phyloP scores from a whole-genome alignment of 1,284 basidiomycete genomes.

The Trichosporon sp. region DNA sequence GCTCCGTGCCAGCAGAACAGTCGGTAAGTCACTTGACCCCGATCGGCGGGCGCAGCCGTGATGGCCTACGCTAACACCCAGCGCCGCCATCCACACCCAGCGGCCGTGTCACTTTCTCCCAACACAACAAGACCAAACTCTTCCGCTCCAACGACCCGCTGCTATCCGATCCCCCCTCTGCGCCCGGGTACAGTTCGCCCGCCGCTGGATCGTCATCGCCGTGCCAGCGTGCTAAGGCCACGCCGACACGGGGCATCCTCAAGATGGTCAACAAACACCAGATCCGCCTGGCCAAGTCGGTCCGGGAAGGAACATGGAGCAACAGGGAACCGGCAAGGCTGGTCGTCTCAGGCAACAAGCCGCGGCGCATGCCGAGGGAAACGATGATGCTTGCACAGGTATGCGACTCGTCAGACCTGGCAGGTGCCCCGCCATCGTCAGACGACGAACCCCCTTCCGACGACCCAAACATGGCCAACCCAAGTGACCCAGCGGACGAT shows the following conservation, averaged over 20 bases:
- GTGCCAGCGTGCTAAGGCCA: not conserved
- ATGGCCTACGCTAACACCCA: not conserved
- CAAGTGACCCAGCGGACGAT: conserved; percentile 14
- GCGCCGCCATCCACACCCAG: not conserved
- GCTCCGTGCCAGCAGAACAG: not conserved
- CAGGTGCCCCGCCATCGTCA: not conserved
- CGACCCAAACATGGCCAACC: conserved; percentile 21
- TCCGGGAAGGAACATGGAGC: conserved; percentile 44
- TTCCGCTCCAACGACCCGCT: conserved; percentile 37
- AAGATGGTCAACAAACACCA: conserved; percentile 26
- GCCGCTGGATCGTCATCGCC: conserved; percentile 9
- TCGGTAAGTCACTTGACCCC: not conserved
- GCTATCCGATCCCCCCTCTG: conserved; percentile 17
- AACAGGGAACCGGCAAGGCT: conserved; percentile 45
- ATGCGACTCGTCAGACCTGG: conserved; percentile 16
- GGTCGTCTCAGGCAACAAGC: conserved; percentile 33
- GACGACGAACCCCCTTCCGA: conserved; percentile 30
- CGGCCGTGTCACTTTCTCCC: conserved; percentile 35
- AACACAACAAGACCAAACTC: conserved; percentile 33
- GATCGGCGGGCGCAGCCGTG: not conserved
- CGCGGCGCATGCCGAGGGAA: not conserved
- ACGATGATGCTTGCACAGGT: conserved; percentile 13
- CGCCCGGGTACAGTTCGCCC: conserved; percentile 8
- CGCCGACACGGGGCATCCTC: conserved; percentile 28
- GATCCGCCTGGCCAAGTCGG: conserved; percentile 40